These are phyloP conservation scores for Aspergillus melleus DNA, from an alignment of 2,329 filamentous ascomycete genomes.

Conservation along the genomic window DNA sequence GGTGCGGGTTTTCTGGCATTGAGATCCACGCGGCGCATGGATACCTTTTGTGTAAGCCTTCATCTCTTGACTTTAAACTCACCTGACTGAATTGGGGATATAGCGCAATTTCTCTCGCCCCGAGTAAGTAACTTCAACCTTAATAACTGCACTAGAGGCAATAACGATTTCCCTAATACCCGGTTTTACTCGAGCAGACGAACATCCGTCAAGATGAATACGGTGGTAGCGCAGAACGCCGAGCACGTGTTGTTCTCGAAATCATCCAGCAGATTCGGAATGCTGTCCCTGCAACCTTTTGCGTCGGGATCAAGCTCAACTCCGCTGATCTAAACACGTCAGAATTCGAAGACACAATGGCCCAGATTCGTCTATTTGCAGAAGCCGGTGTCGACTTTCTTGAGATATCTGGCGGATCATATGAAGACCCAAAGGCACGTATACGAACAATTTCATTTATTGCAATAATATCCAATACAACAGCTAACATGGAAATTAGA, in stretches of 20 bases:
- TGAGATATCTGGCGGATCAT: conserved; percentile 64
- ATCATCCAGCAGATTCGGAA: conserved; percentile 40
- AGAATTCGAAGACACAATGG: conserved; percentile 48
- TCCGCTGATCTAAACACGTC: conserved; percentile 37
- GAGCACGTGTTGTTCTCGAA: conserved; percentile 41
- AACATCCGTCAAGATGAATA: conserved; percentile 40
- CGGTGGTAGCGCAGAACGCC: conserved; percentile 41
- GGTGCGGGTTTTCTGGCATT: conserved; percentile 23
- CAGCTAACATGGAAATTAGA: conserved; percentile 19
- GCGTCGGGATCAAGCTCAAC: conserved; percentile 47
- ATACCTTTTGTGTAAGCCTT: conserved; percentile 38
- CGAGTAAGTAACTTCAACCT: conserved; percentile 28
- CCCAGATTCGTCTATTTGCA: conserved; percentile 54
- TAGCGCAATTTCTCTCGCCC: conserved; percentile 18
- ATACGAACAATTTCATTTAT: neutral
- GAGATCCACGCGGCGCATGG: conserved; percentile 51
- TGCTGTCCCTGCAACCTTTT: conserved; percentile 38
- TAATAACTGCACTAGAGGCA: too few relatives aligned
- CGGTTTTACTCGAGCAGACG: neutral
- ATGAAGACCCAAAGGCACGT: conserved; percentile 47
- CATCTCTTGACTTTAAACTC: neutral
- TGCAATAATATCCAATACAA: neutral
- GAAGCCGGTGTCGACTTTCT: conserved; percentile 58
- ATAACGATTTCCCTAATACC: too few relatives aligned
- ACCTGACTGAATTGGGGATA: neutral